phyloP scores from a whole-genome alignment of 805 yeast genomes.

The Teunomyces gatunensis region DNA sequence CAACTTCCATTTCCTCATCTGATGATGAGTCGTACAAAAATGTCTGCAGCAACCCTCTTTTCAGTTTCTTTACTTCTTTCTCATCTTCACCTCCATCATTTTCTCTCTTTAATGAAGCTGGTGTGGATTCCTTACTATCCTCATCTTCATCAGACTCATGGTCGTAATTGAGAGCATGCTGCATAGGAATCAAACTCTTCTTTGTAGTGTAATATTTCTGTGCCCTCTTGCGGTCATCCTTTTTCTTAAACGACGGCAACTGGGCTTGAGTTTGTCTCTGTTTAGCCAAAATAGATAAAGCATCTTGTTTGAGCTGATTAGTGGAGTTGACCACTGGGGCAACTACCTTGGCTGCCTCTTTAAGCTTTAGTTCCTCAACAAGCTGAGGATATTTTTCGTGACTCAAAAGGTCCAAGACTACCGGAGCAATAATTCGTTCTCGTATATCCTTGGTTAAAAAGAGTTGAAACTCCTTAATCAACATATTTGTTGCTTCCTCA shows the following conservation, averaged over 20 bases:
- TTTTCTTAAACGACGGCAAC: constrained; percentile 37
- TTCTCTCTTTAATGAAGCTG: constrained; percentile 31
- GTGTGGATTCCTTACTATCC: constrained; percentile 35
- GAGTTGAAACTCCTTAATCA: constrained; percentile 62
- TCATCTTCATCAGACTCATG: constrained; percentile 35
- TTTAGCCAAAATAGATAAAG: constrained; percentile 24
- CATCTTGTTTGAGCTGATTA: constrained; percentile 21
- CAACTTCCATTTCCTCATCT: constrained; percentile 27
- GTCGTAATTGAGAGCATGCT: constrained; percentile 51
- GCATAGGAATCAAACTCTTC: constrained; percentile 47
- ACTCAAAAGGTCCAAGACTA: constrained; percentile 57
- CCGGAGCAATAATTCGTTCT: constrained; percentile 70
- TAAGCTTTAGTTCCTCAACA: constrained; percentile 32
- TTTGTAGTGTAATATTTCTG: constrained; percentile 14
- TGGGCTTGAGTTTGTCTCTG: constrained; percentile 15
- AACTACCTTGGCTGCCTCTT: constrained; percentile 17
- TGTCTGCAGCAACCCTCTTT: constrained; percentile 21
- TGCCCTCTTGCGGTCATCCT: constrained; percentile 15
- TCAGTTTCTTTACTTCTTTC: constrained; percentile 20
- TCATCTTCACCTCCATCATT: constrained; percentile 20
- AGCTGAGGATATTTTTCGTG: constrained; percentile 57
- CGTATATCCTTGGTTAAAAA: constrained; percentile 69
- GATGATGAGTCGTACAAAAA: constrained; percentile 37
- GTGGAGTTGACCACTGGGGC: constrained; percentile 7
- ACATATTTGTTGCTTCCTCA: constrained; percentile 55